Percentiles rank a stretch among this genome's conserved stretches.
Evolutionary conservation across 768 basidiomycete species (phyloP).

Genomic region (Porpolomopsis calyptriformis): DNA sequence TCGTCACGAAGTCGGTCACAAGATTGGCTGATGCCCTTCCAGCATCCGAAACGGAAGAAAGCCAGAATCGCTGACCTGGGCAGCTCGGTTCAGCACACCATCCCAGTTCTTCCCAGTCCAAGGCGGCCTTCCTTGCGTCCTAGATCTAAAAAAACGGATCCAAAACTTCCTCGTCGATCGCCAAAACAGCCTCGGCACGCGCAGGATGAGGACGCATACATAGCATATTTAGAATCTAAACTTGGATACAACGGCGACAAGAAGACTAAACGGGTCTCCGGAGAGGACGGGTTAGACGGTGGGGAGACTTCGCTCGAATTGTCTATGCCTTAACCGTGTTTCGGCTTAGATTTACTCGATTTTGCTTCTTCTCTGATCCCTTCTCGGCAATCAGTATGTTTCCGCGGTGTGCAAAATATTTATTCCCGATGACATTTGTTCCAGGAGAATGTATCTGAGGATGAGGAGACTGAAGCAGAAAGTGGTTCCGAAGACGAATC

Average conservation of each 20-base stretch:
- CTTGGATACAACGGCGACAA: slow-evolving; percentile 45
- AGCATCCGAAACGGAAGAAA: slow-evolving; percentile 45
- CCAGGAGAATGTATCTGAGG: too few relatives aligned
- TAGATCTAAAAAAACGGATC: slow-evolving; percentile 27
- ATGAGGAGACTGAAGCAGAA: slow-evolving; percentile 20
- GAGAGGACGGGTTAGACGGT: slow-evolving; percentile 84
- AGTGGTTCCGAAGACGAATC: slow-evolving; percentile 11
- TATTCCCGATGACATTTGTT: neutral
- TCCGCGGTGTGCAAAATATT: neutral
- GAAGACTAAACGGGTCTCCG: slow-evolving; percentile 35
- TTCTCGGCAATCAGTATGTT: neutral
- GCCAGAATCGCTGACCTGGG: slow-evolving; percentile 1
- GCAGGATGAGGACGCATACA: slow-evolving; percentile 75
- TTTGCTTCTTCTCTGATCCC: slow-evolving; percentile 30
- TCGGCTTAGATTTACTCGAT: slow-evolving; percentile 40
- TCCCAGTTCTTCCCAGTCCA: too few relatives aligned
- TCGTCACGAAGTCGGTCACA: too few relatives aligned
- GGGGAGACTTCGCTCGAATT: slow-evolving; percentile 13
- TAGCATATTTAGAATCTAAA: slow-evolving; percentile 71
- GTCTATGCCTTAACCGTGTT: neutral
- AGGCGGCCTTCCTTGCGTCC: too few relatives aligned
- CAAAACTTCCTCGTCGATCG: slow-evolving; percentile 21
- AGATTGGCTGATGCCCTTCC: too few relatives aligned
- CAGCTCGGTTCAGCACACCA: too few relatives aligned
- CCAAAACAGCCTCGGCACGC: slow-evolving; percentile 19